Percentiles rank a stretch among this genome's conserved stretches.
Evolutionary conservation across 768 basidiomycete genomes (phyloP).

Genomic region (Dentipellis fragilis): DNA sequence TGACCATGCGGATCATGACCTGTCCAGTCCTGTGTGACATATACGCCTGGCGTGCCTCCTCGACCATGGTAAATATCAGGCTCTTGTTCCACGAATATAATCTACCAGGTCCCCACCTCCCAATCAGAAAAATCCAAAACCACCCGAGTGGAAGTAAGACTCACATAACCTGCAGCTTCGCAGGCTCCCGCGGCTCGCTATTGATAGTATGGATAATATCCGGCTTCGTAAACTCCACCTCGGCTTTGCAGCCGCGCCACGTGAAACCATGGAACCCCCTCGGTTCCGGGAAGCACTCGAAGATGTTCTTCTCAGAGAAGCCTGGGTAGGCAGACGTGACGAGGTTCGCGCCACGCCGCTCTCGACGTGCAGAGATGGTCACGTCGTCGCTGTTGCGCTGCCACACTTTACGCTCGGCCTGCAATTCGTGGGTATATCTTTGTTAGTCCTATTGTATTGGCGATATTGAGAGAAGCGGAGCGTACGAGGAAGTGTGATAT

Average conservation of each 20-base stretch:
- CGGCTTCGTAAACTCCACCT: neutral
- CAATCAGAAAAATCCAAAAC: too few species aligned
- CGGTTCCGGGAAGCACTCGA: neutral
- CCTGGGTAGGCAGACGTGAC: neutral
- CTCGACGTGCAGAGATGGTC: neutral
- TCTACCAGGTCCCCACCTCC: too few species aligned
- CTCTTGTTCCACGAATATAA: neutral
- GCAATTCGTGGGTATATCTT: too few species aligned
- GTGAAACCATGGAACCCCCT: neutral
- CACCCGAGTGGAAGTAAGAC: neutral
- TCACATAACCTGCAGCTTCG: neutral
- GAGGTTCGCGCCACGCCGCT: neutral
- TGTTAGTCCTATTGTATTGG: too few species aligned
- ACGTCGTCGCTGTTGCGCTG: neutral
- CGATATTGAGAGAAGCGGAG: neutral
- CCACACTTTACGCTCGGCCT: neutral
- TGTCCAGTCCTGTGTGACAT: neutral
- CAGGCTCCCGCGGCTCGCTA: neutral
- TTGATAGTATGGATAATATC: neutral
- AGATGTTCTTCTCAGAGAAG: neutral
- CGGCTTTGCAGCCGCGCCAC: neutral
- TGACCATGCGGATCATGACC: neutral
- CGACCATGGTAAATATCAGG: neutral
- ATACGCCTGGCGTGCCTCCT: neutral
- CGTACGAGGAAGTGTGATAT: neutral